These are phyloP conservation scores for Stromatinia cepivora DNA, from an alignment of 2,329 filamentous ascomycete species.

Conservation along the genomic window DNA sequence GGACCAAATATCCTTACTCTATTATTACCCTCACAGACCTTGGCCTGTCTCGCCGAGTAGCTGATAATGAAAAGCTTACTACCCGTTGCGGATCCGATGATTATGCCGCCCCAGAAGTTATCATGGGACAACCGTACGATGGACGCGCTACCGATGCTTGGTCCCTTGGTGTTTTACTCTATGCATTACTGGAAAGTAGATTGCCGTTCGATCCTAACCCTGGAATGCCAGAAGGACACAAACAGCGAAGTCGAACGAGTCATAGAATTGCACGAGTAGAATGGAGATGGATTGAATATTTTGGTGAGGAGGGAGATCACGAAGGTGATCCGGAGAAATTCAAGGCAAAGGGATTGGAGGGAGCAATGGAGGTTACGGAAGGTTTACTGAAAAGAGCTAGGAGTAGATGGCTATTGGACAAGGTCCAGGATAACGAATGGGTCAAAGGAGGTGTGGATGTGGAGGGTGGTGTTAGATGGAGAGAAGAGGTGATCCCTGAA, in stretches of 20 bases:
- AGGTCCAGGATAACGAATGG: conserved; percentile 74
- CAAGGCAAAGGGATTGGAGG: conserved; percentile 64
- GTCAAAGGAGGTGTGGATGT: conserved; percentile 72
- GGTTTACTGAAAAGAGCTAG: conserved; percentile 79
- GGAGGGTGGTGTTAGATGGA: conserved; percentile 59
- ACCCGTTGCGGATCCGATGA: conserved; percentile 96
- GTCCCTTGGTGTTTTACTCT: conserved; percentile 91
- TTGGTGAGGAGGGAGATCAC: conserved; percentile 82
- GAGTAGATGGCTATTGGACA: conserved; percentile 72
- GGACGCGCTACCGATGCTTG: conserved; percentile 90
- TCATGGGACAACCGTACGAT: conserved; percentile 93
- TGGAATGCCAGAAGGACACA: conserved; percentile 71
- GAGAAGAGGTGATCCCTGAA: conserved; percentile 49
- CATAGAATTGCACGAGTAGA: conserved; percentile 95
- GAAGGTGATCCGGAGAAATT: conserved; percentile 64
- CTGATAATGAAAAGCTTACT: conserved; percentile 83
- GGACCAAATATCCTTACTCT: conserved; percentile 74
- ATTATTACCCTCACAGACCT: conserved; percentile 89
- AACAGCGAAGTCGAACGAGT: conserved; percentile 77
- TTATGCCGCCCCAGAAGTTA: conserved; percentile 93
- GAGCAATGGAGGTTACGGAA: conserved; percentile 80
- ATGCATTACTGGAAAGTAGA: conserved; percentile 89
- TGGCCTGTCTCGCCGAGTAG: conserved; percentile 82
- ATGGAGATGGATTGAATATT: conserved; percentile 91
- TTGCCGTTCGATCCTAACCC: conserved; percentile 91